Evolutionary conservation across 73 alveolate genomes (phyloP), one percentile per base, ranked within the genome.

Genomic region (Paramecium biaurelia): DNA sequence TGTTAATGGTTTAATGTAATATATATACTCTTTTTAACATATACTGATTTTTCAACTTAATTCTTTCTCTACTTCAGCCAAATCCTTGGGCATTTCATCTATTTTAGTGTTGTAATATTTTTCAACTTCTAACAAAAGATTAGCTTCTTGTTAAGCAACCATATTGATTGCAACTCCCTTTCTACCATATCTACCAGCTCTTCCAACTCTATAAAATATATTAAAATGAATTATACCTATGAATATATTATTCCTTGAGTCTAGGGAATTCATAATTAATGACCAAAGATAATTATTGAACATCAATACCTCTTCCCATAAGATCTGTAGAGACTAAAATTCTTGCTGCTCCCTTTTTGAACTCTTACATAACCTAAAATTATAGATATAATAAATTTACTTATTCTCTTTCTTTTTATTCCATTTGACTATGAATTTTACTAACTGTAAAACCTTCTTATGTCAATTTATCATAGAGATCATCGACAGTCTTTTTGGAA

Each of bases 221-320:
- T 88, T 12, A 86, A 86, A 56, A 58, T 42, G 84, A 56, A n/a
- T 24, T 2, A 79, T 79, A 79, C 90, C 99, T 96, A 92, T 96
- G 98, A 79, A 96, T 93, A 95, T 97, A 97, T 93, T 95, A 94
- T 93, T 96, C 99, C 85, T 96, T 95, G 76, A 94, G 90, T 89
- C 85, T 93, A 37, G 99, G 99, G 79, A 95, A 85, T 57, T 97
- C 99, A 94, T 95, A 97, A 96, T 96, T 96, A 92, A 97, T 96
- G 76, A 97, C 99, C 49, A 97, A 79, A 23, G 96, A 85, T 89
- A 97, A 99, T 95, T 97, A 98, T 92, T 97, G 99, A 92, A 98
- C 99, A 93, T 98, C 99, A 76, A 98, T 97, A 76, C 99, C 97
- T 35, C 97, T 93, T 21, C 98, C 95, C 98, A 97, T 92, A 76